These are phyloP conservation scores for Lichenothelia convexa DNA, from an alignment of 495 filamentous ascomycete species.

Conservation along the genomic window DNA sequence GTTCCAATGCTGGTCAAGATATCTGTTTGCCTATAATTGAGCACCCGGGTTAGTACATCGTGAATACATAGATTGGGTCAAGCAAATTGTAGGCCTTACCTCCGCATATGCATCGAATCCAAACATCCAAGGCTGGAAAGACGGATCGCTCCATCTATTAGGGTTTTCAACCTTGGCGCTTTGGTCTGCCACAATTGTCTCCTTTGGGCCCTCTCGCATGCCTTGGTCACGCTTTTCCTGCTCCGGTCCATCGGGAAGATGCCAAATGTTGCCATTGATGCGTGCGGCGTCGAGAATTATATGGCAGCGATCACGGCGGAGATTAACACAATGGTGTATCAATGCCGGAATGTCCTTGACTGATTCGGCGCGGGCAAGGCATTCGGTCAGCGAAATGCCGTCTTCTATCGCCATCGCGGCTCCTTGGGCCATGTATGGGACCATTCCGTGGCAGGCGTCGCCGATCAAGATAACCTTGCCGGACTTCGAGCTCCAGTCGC, in stretches of 20 bases:
- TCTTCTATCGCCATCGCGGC: constrained; percentile 4
- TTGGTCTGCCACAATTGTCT: constrained; percentile 4
- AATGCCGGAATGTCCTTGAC: constrained; percentile 7
- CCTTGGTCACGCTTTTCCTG: constrained; percentile 13
- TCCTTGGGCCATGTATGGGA: constrained; percentile 1
- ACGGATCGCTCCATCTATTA: constrained; percentile 3
- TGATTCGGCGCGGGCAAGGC: constrained; percentile 6
- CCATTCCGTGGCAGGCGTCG: constrained; percentile 2
- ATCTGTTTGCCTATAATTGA: too few species aligned
- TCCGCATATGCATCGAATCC: constrained; percentile 14
- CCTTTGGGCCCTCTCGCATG: constrained; percentile 7
- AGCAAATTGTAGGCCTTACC: too few species aligned
- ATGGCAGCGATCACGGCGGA: constrained; percentile 11
- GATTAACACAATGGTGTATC: constrained; percentile 7
- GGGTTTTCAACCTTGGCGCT: background rate
- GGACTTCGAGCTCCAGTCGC: constrained; percentile 34
- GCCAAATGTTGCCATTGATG: constrained; percentile 11
- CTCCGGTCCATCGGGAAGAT: constrained; percentile 12
- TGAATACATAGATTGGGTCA: too few species aligned
- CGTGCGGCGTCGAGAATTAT: constrained; percentile 7
- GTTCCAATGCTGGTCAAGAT: too few species aligned
- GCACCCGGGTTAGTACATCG: too few species aligned
- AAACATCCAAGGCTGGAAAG: constrained; percentile 16
- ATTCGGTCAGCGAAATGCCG: constrained; percentile 10
- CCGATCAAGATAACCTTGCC: constrained; percentile 14